These are phyloP conservation scores for Hypomontagnella monticulosa DNA, from an alignment of 495 filamentous ascomycete species.

Conservation along the genomic window DNA sequence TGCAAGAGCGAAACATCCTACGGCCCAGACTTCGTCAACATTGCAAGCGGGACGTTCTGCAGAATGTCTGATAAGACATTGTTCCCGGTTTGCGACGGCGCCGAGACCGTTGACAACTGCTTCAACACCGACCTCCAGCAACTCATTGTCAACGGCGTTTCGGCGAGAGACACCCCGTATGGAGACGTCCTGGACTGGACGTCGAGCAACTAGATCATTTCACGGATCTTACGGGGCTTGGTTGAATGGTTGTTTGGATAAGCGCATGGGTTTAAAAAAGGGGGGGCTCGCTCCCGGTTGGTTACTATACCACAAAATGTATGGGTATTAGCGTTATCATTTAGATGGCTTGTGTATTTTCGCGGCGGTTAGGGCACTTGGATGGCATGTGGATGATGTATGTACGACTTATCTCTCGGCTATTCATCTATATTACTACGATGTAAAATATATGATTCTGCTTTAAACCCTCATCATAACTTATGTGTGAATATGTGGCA, in stretches of 20 bases:
- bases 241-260: not conserved
- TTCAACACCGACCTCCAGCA: slow-evolving; percentile 24
- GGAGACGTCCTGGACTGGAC: slow-evolving; percentile 36
- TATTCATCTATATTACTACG: too few species aligned
- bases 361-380: too few species aligned
- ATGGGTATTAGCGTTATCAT: too few species aligned
- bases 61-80: slow-evolving; percentile 47
- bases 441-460: too few species aligned
- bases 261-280: not conserved
- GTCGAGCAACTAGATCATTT: not conserved
- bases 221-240: not conserved
- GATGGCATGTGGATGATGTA: too few species aligned
- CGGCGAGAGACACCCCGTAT: slow-evolving; percentile 25
- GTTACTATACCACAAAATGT: too few species aligned
- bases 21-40: slow-evolving; percentile 48
- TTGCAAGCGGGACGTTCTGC: slow-evolving; percentile 40
- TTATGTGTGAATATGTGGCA: too few species aligned
- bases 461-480: too few species aligned
- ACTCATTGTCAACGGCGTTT: slow-evolving; percentile 24
- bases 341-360: too few species aligned
- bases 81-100: slow-evolving; percentile 24
- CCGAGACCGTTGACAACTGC: slow-evolving; percentile 25
- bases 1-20: slow-evolving; percentile 44
- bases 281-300: not conserved
- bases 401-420: too few species aligned